Conservation (phyloP, 257 asterid species). For the Scutellaria baicalensis region DNA sequence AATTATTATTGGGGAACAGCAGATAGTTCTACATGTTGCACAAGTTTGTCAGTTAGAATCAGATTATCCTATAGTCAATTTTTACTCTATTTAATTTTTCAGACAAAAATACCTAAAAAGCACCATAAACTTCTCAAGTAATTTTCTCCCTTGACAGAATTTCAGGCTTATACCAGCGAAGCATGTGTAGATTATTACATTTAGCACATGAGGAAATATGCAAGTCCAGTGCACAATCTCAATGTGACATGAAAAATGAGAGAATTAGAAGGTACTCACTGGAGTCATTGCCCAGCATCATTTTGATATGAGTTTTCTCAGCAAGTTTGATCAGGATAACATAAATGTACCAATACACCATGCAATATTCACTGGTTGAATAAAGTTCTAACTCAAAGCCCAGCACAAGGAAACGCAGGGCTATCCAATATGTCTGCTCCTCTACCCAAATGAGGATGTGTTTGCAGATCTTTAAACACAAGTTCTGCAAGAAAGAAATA, state of each 20-base stretch:
- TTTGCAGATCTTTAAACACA: slow-evolving; percentile 57
- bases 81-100: background rate
- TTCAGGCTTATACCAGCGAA: background rate
- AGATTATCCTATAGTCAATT: background rate
- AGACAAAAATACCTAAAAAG: background rate
- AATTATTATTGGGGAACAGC: background rate
- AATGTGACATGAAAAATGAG: slow-evolving; percentile 10
- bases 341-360: slow-evolving; percentile 97
- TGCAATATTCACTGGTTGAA: slow-evolving; percentile 90
- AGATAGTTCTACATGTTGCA: background rate
- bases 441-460: slow-evolving; percentile 90
- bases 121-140: background rate
- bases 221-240: background rate
- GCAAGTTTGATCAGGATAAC: slow-evolving; percentile 85
- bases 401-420: slow-evolving; percentile 76
- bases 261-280: slow-evolving; percentile 44
- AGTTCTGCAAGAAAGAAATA: slow-evolving; percentile 36
- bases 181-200: slow-evolving; percentile 1
- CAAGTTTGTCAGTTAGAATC: background rate
- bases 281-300: slow-evolving; percentile 54
- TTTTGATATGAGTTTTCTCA: slow-evolving; percentile 79
- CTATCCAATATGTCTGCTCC: slow-evolving; percentile 97
- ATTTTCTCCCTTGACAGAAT: background rate
- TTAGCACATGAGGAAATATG: background rate
- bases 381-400: slow-evolving; percentile 92